A percentile compares a stretch with the other conserved stretches of the same genome.
These are phyloP conservation scores for Vaucheria bursata DNA, from an alignment of 352 stramenopile genomes.

Conservation along the genomic window DNA sequence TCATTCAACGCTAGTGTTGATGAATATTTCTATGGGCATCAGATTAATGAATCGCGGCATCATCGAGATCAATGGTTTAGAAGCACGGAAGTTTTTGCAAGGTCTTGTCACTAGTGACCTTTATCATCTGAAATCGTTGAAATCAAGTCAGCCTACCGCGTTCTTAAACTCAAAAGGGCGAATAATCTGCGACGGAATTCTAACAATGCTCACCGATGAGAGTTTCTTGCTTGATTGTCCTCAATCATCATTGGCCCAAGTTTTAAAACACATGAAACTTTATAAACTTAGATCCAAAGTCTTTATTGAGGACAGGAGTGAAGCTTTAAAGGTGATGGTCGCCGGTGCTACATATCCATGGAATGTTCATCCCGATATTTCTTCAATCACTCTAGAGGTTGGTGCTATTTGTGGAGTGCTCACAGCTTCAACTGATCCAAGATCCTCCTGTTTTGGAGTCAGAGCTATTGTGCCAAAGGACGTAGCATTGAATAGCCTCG, in stretches of 20 bases:
- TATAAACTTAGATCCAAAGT: constrained; percentile 48
- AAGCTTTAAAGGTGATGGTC: constrained; percentile 26
- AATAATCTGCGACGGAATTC: constrained; percentile 29
- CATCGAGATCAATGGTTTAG: constrained; percentile 24
- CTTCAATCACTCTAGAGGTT: background rate
- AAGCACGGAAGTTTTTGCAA: constrained; percentile 33
- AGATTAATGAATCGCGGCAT: background rate
- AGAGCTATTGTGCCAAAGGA: background rate
- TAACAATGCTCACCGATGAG: constrained; percentile 9
- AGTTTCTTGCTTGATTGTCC: constrained; percentile 41
- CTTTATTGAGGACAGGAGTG: constrained; percentile 29
- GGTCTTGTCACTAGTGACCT: constrained; percentile 46
- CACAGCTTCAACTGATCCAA: constrained; percentile 8
- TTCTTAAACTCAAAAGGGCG: constrained; percentile 42
- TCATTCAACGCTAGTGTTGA: no score
- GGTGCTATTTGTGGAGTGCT: background rate
- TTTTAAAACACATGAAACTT: constrained; percentile 30
- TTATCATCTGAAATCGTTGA: constrained; percentile 8
- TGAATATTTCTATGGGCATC: background rate
- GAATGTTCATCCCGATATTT: background rate
- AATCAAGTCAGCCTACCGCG: constrained; percentile 6
- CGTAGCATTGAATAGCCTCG: background rate
- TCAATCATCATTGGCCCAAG: background rate
- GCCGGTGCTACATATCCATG: background rate
- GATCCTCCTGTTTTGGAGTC: constrained; percentile 14